Evolutionary conservation across 129 eudicot genomes (phyloP).

Genomic region (Centella asiatica): DNA sequence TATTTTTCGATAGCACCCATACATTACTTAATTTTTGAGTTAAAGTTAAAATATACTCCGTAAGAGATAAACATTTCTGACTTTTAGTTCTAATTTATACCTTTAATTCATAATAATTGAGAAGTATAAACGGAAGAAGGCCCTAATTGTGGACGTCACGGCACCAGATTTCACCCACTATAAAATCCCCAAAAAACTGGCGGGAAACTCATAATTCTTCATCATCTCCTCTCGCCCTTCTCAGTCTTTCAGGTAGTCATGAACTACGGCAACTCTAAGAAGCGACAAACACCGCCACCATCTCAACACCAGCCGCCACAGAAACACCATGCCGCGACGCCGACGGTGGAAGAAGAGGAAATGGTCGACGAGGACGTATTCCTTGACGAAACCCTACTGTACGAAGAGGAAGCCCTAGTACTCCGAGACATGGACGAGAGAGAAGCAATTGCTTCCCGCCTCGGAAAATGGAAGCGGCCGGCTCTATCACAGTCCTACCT

Average conservation of each 20-base stretch:
- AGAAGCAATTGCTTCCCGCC: slow-evolving; percentile 55
- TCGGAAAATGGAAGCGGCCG: slow-evolving; percentile 86
- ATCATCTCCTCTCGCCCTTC: not conserved
- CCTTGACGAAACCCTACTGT: slow-evolving; percentile 52
- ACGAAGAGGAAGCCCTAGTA: slow-evolving; percentile 43
- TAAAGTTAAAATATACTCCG: too few species aligned
- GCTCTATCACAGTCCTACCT: slow-evolving; percentile 25
- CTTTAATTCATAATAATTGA: too few species aligned
- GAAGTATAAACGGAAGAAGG: too few species aligned
- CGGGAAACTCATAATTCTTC: slow-evolving; percentile 8
- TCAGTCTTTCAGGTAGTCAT: slow-evolving; percentile 13
- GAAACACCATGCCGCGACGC: slow-evolving; percentile 33
- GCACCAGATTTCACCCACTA: not conserved
- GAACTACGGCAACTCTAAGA: slow-evolving; percentile 52
- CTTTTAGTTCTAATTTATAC: too few species aligned
- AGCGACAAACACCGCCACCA: slow-evolving; percentile 42
- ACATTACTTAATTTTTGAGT: too few species aligned
- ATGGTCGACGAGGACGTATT: slow-evolving; percentile 72
- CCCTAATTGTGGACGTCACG: not conserved
- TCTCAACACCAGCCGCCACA: slow-evolving; percentile 28
- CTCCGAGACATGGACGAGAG: slow-evolving; percentile 60
- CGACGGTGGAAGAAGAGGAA: slow-evolving; percentile 57
- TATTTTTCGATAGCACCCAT: too few species aligned
- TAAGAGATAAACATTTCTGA: too few species aligned
- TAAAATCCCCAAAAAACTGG: slow-evolving; percentile 15